Conservation (phyloP, 2,329 filamentous ascomycete species). For the Neocucurbitaria cava region DNA sequence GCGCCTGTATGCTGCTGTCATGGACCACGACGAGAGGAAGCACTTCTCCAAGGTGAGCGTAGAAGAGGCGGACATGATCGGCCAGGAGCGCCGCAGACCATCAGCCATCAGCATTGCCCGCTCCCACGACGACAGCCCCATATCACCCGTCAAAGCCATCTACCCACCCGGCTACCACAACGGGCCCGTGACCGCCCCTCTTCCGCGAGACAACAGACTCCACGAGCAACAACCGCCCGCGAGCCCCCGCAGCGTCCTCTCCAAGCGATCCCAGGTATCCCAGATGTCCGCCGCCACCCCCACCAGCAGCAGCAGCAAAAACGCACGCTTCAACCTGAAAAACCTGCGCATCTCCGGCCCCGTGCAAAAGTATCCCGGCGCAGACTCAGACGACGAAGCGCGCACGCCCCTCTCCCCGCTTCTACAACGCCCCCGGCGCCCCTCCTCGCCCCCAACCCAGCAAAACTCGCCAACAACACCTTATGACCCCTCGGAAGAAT, state of each 20-base stretch:
- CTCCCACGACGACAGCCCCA: constrained; percentile 39
- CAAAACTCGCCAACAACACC: constrained; percentile 43
- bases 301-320: constrained; percentile 46
- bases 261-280: constrained; percentile 44
- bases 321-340: constrained; percentile 56
- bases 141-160: constrained; percentile 55
- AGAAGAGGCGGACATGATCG: constrained; percentile 24
- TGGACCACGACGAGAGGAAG: constrained; percentile 78
- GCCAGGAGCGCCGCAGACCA: constrained; percentile 25
- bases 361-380: constrained; percentile 53
- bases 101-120: constrained; percentile 41
- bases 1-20: constrained; percentile 87
- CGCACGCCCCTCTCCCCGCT: constrained; percentile 64
- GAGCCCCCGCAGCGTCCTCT: constrained; percentile 46
- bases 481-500: constrained; percentile 42
- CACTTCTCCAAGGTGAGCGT: constrained; percentile 38
- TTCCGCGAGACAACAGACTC: constrained; percentile 22
- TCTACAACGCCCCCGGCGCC: constrained; percentile 61
- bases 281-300: too few species aligned
- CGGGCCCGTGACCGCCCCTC: constrained; percentile 32
- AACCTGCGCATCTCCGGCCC: constrained; percentile 66
- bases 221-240: constrained; percentile 28
- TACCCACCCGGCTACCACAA: constrained; percentile 52
- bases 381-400: constrained; percentile 54
- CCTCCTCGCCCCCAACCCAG: constrained; percentile 59